Evolutionary conservation across 495 filamentous ascomycete species (phyloP).

Genomic region (Delitschia confertaspora): DNA sequence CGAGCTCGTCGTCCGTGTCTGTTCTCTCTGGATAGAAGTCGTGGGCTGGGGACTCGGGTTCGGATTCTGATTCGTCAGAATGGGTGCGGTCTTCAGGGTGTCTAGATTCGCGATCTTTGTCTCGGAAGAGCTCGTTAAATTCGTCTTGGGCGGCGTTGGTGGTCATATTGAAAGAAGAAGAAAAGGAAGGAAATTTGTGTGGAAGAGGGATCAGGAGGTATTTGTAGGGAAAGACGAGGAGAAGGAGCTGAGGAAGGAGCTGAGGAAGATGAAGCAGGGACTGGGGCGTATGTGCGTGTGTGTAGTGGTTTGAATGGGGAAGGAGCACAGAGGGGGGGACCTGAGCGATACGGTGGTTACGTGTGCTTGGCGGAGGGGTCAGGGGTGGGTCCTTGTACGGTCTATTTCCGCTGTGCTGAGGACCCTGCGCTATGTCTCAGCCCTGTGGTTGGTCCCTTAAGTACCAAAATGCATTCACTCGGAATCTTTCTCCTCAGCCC

Average conservation of each 20-base stretch:
- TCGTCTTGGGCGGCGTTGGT: slow-evolving; percentile 68
- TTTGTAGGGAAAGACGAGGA: slow-evolving; percentile 11
- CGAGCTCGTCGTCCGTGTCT: slow-evolving; percentile 48
- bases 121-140: slow-evolving; percentile 64
- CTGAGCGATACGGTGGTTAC: too few species aligned
- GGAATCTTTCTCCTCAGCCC: too few species aligned
- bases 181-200: slow-evolving; percentile 5
- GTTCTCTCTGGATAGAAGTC: slow-evolving; percentile 28
- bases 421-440: too few species aligned
- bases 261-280: neutral
- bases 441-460: too few species aligned
- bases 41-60: slow-evolving; percentile 21
- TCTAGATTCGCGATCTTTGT: slow-evolving; percentile 37
- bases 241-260: slow-evolving; percentile 13
- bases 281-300: too few species aligned
- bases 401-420: too few species aligned
- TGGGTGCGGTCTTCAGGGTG: slow-evolving; percentile 50
- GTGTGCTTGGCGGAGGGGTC: too few species aligned
- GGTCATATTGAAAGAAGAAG: slow-evolving; percentile 22
- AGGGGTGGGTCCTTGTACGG: too few species aligned
- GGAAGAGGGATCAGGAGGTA: slow-evolving; percentile 8
- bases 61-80: slow-evolving; percentile 31
- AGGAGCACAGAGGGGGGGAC: too few species aligned
- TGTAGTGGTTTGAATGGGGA: too few species aligned
- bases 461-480: too few species aligned